Conservation (phyloP, 1,284 basidiomycete species). For the Rhodotorula sp. region DNA sequence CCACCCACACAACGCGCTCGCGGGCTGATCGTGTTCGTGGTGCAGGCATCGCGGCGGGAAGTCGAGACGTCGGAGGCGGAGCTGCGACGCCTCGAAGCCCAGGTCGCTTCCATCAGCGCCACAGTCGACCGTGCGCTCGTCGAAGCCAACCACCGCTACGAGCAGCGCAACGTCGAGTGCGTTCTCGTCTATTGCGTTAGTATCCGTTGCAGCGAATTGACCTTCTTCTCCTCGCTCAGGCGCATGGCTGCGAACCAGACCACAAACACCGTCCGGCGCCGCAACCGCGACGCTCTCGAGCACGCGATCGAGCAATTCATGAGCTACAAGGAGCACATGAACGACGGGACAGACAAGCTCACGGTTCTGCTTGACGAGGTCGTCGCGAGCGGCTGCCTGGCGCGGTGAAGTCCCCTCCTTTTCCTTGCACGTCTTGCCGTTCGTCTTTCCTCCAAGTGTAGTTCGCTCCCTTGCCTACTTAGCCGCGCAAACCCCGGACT, state of each 20-base stretch:
- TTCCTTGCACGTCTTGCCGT: background rate
- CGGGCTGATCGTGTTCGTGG: background rate
- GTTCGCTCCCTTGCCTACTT: background rate
- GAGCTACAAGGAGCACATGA: slow-evolving; percentile 34
- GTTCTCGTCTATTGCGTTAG: background rate
- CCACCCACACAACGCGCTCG: background rate
- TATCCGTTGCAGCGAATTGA: background rate
- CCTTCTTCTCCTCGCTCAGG: slow-evolving; percentile 3
- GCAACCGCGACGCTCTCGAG: slow-evolving; percentile 29
- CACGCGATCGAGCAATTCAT: slow-evolving; percentile 27
- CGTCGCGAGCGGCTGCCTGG: background rate
- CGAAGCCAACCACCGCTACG: slow-evolving; percentile 29
- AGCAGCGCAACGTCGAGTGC: slow-evolving; percentile 32
- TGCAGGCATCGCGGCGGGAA: slow-evolving; percentile 30
- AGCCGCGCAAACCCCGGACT: too few relatives aligned
- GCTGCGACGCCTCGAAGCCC: slow-evolving; percentile 26
- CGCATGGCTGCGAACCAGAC: slow-evolving; percentile 11
- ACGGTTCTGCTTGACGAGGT: slow-evolving; percentile 17
- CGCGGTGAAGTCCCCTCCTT: background rate
- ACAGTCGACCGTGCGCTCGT: slow-evolving; percentile 26
- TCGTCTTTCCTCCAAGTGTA: background rate
- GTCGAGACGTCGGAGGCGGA: slow-evolving; percentile 26
- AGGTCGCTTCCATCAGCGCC: slow-evolving; percentile 26
- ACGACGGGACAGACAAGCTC: slow-evolving; percentile 13
- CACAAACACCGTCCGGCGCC: slow-evolving; percentile 17